These are phyloP conservation scores for Termitomyces sp. DNA, from an alignment of 768 basidiomycete species.

Conservation along the genomic window DNA sequence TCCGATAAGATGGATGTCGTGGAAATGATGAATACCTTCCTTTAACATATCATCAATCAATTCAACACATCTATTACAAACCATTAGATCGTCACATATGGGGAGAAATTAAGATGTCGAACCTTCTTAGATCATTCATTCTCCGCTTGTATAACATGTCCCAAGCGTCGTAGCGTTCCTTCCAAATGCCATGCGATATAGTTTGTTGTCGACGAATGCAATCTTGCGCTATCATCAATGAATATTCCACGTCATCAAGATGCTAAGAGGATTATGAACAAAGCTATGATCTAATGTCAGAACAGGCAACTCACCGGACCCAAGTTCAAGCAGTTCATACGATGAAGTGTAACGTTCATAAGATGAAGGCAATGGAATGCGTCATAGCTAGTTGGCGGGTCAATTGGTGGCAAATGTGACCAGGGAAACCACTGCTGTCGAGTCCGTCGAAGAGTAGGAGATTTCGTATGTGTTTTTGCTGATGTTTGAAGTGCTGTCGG, in stretches of 20 bases:
- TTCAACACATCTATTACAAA: not conserved
- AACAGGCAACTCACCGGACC: not conserved
- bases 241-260: not conserved
- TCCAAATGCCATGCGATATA: not conserved
- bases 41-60: not conserved
- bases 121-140: not conserved
- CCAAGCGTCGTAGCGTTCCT: not conserved
- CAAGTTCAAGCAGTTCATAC: not conserved
- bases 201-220: slow-evolving; percentile 1
- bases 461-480: not conserved
- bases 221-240: not conserved
- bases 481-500: not conserved
- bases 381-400: not conserved
- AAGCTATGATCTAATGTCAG: not conserved
- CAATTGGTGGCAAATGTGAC: not conserved
- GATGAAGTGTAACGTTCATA: not conserved
- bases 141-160: not conserved
- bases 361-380: not conserved
- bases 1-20: not conserved
- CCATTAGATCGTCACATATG: not conserved
- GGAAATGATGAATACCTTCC: not conserved
- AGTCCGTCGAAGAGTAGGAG: not conserved
- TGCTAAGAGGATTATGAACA: not conserved
- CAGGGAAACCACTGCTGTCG: not conserved
- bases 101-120: not conserved